These are phyloP conservation scores for Coniochaeta sp. DNA, from an alignment of 2,329 filamentous ascomycete genomes.

Conservation along the genomic window DNA sequence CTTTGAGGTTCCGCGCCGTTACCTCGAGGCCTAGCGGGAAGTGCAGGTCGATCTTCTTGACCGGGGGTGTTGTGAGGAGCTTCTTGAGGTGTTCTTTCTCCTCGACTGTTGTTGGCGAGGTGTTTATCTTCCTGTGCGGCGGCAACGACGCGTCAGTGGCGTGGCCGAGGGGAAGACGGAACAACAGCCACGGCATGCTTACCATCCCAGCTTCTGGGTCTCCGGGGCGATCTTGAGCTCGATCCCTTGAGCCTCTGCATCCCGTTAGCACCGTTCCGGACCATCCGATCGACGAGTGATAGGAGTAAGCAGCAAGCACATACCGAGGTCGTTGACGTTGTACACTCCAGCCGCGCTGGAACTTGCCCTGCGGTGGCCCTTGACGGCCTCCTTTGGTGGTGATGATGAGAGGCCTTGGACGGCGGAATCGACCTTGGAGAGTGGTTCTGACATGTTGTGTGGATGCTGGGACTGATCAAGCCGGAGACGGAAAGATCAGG, in stretches of 20 bases:
- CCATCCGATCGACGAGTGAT: conserved; percentile 1
- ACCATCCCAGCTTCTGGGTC: conserved; percentile 87
- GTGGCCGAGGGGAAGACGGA: background rate
- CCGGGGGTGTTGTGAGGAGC: conserved; percentile 67
- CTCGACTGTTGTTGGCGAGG: conserved; percentile 67
- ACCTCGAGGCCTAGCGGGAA: conserved; percentile 86
- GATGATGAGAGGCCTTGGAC: conserved; percentile 69
- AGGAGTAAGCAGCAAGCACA: conserved; percentile 26
- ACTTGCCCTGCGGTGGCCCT: conserved; percentile 61
- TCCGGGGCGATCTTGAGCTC: conserved; percentile 69
- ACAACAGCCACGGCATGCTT: conserved; percentile 21
- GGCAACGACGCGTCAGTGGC: conserved; percentile 23
- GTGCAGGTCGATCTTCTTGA: conserved; percentile 92
- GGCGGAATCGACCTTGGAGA: conserved; percentile 88
- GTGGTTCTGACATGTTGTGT: conserved; percentile 42
- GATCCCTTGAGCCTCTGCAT: conserved; percentile 63
- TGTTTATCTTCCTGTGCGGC: conserved; percentile 82
- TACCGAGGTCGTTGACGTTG: conserved; percentile 84
- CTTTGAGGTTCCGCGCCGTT: conserved; percentile 83
- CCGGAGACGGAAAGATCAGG: conserved; percentile 6
- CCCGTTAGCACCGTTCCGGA: conserved; percentile 8
- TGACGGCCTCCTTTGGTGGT: conserved; percentile 58
- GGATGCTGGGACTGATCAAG: conserved; percentile 7
- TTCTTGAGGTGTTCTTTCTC: conserved; percentile 81
- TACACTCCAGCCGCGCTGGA: conserved; percentile 66